A percentile compares a stretch with the other conserved stretches of the same genome.
These are phyloP conservation scores for Yarrowia hollandica DNA, from an alignment of 805 yeast genomes.

Conservation along the genomic window DNA sequence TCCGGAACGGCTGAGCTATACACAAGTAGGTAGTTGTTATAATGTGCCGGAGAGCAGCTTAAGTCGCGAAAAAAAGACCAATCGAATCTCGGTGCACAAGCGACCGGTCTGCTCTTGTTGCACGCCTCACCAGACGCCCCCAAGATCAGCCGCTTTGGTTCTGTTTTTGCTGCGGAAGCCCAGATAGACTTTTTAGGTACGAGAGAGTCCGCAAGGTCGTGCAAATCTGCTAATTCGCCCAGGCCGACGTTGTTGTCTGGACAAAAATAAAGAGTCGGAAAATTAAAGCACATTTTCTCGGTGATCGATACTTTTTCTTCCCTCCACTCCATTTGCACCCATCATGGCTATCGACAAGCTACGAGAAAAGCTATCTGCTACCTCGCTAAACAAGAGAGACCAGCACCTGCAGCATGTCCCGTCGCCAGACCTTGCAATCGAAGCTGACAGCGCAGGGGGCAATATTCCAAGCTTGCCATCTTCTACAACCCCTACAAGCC, in stretches of 20 bases:
- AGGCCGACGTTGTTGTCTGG: not conserved
- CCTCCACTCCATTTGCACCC: not conserved
- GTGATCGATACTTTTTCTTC: not conserved
- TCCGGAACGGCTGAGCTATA: not conserved
- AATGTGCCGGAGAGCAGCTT: not conserved
- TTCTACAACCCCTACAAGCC: not conserved
- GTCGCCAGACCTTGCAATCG: not conserved
- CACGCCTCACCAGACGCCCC: no score
- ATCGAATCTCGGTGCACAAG: no score
- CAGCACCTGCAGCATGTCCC: slow-evolving; percentile 1
- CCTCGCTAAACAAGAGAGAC: not conserved
- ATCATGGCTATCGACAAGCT: not conserved
- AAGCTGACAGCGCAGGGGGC: slow-evolving; percentile 13
- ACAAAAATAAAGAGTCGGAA: slow-evolving; percentile 2
- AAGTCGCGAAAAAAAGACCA: not conserved
- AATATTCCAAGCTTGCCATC: not conserved
- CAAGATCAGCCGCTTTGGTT: not conserved
- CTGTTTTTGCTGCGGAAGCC: slow-evolving; percentile 15
- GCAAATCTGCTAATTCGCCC: not conserved
- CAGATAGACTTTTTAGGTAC: slow-evolving; percentile 15
- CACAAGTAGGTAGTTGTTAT: no score
- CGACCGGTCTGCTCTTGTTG: no score
- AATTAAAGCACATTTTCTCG: not conserved
- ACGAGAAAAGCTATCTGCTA: not conserved
- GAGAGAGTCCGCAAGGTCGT: slow-evolving; percentile 14